Percentiles rank a stretch among this genome's conserved stretches.
Conservation (phyloP, 2,329 filamentous ascomycete genomes). For the Diaporthe batatas region DNA sequence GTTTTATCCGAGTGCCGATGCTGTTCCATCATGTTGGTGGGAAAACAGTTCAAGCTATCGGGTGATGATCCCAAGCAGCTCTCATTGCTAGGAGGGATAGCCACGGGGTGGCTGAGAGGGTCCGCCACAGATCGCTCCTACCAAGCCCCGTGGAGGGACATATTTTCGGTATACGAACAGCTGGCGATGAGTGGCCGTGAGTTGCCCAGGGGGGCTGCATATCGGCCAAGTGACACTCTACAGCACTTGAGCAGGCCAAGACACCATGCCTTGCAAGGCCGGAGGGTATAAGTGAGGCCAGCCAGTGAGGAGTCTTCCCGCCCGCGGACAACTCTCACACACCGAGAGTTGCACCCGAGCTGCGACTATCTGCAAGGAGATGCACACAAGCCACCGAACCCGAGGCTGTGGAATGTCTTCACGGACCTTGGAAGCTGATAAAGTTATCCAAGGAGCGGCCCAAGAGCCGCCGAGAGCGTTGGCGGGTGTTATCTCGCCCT, state of each 20-base stretch:
- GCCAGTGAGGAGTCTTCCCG: neutral
- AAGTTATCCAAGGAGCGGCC: neutral
- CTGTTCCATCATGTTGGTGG: neutral
- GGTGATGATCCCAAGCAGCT: neutral
- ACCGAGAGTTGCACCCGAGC: neutral
- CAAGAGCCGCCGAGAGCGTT: conserved; percentile 19
- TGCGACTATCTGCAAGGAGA: too few species aligned
- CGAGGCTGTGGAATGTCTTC: conserved; percentile 15
- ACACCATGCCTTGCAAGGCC: conserved; percentile 15
- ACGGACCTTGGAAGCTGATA: conserved; percentile 1
- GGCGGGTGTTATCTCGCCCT: neutral
- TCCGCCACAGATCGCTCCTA: neutral
- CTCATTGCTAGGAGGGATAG: neutral
- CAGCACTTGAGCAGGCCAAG: conserved; percentile 16
- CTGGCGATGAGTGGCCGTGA: conserved; percentile 19
- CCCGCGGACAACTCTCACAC: conserved; percentile 1
- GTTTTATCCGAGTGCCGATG: neutral
- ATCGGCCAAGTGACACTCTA: conserved; percentile 11
- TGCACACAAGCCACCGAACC: conserved; percentile 23
- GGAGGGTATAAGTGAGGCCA: neutral
- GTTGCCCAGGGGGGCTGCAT: conserved; percentile 22
- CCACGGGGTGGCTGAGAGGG: conserved; percentile 15
- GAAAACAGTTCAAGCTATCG: neutral
- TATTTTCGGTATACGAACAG: conserved; percentile 31
- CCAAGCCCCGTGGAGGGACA: neutral